A percentile compares a stretch with the other conserved stretches of the same genome.
These are phyloP conservation scores for Dictyostelium capitatum DNA, from an alignment of 78 protist species.

Conservation along the genomic window DNA sequence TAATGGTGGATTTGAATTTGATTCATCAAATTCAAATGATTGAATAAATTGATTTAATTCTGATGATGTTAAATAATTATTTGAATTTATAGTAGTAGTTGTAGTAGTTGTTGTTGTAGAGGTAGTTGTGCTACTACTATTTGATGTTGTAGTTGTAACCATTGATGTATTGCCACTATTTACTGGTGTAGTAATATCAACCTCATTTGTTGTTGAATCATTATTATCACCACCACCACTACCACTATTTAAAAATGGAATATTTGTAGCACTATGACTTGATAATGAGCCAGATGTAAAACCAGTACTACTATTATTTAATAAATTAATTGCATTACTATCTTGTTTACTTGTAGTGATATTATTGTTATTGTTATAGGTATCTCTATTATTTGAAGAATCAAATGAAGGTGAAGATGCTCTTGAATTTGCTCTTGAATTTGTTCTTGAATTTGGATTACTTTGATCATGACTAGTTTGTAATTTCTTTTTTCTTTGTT, in stretches of 20 bases:
- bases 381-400: background rate
- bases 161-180: too few relatives aligned
- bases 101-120: background rate
- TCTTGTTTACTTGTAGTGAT: background rate
- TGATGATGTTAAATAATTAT: background rate
- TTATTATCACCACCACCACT: background rate
- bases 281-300: background rate
- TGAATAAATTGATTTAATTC: slow-evolving; percentile 29
- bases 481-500: slow-evolving; percentile 12
- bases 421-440: slow-evolving; percentile 64
- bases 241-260: background rate
- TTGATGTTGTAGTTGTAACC: background rate
- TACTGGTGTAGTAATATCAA: background rate
- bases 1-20: slow-evolving; percentile 39
- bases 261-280: slow-evolving; percentile 1
- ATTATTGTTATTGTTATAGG: background rate
- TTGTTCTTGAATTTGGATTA: slow-evolving; percentile 53
- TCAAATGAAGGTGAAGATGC: slow-evolving; percentile 50
- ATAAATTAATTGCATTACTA: background rate
- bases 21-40: slow-evolving; percentile 34
- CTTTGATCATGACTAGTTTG: background rate
- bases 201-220: background rate
- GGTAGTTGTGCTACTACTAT: background rate
- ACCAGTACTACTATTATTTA: background rate
- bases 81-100: background rate